Conservation (phyloP, 2,329 filamentous ascomycete genomes). For the Fusarium nodosum region DNA sequence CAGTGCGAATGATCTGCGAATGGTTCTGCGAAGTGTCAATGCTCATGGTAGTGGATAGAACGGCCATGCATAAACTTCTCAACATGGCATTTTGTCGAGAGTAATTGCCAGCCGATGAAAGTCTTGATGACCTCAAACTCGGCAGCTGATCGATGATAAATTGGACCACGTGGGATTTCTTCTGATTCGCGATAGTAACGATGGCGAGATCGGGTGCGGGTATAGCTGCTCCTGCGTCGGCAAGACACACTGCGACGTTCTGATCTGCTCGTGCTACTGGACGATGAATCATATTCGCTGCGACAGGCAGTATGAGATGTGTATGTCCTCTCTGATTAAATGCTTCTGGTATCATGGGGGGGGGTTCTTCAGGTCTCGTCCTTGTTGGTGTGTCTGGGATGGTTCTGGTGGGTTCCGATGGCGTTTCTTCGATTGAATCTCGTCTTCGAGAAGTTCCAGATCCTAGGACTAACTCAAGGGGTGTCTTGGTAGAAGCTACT, state of each 20-base stretch:
- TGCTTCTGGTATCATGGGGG: not conserved
- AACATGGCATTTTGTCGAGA: constrained; percentile 17
- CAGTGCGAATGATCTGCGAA: not conserved
- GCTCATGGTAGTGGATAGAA: constrained; percentile 3
- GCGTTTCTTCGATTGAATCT: not conserved
- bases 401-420: not conserved
- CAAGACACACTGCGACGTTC: not conserved
- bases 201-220: not conserved
- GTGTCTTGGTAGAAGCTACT: not conserved
- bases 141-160: not conserved
- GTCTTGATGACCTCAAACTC: constrained; percentile 9
- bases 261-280: not conserved
- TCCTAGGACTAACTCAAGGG: not conserved
- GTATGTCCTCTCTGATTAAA: not conserved
- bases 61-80: not conserved
- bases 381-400: not conserved
- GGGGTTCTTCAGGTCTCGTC: not conserved
- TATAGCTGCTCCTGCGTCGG: not conserved
- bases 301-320: not conserved
- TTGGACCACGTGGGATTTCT: not conserved
- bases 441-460: not conserved
- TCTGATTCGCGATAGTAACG: not conserved
- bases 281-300: not conserved
- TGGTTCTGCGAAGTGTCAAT: constrained; percentile 6
- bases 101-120: not conserved